Conservation (phyloP, 352 stramenopile species). For the Phytophthora pini region DNA sequence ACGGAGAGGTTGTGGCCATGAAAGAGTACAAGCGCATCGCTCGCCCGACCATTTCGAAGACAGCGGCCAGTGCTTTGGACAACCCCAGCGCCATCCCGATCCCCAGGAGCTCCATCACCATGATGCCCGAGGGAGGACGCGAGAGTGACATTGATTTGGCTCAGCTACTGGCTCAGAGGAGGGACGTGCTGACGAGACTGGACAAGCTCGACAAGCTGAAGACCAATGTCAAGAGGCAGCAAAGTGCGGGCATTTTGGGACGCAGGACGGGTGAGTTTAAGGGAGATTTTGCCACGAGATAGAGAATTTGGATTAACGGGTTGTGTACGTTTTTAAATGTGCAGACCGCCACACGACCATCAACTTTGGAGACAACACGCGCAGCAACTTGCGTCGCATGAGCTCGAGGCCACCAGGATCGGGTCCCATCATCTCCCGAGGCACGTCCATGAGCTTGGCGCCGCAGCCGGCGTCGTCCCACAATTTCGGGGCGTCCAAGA, state of each 20-base stretch:
- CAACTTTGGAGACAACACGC: conserved; percentile 37
- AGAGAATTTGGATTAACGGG: too few relatives aligned
- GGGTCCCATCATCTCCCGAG: conserved; percentile 54
- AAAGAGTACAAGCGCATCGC: conserved; percentile 90
- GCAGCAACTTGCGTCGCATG: conserved; percentile 67
- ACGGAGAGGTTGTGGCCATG: conserved; percentile 63
- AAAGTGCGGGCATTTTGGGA: conserved; percentile 32
- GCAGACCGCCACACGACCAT: conserved; percentile 47
- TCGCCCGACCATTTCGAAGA: conserved; percentile 72
- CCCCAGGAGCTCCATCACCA: conserved; percentile 31
- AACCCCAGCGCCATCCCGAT: conserved; percentile 71
- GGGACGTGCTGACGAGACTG: conserved; percentile 81
- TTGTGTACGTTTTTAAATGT: neutral
- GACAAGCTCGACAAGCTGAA: conserved; percentile 56
- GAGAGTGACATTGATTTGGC: conserved; percentile 87
- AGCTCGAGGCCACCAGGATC: conserved; percentile 46
- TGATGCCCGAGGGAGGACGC: conserved; percentile 46
- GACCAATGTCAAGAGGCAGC: conserved; percentile 56
- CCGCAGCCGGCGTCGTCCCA: conserved; percentile 49
- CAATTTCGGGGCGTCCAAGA: conserved; percentile 70
- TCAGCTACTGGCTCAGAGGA: conserved; percentile 70
- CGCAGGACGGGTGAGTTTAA: conserved; percentile 54
- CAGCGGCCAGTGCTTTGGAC: conserved; percentile 79
- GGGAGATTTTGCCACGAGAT: neutral
- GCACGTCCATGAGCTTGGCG: conserved; percentile 60